phyloP scores from a whole-genome alignment of 169 alveolate genomes.

The Neospora caninum region DNA sequence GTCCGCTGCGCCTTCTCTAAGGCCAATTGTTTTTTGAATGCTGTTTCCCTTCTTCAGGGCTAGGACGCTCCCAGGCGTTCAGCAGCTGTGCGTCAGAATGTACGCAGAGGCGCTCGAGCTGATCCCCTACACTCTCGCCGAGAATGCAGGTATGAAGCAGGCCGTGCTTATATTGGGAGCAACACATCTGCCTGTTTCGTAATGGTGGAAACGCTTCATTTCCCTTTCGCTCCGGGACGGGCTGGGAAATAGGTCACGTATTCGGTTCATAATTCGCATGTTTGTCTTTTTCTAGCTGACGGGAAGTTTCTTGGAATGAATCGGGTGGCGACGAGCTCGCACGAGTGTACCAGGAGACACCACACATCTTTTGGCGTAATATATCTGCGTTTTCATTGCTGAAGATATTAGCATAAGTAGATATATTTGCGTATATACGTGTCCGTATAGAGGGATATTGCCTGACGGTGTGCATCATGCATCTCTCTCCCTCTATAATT shows the following conservation, averaged over 20 bases:
- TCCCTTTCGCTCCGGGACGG: not conserved
- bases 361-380: no score
- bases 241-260: not conserved
- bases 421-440: no score
- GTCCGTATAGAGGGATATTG: no score
- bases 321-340: no score
- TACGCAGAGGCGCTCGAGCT: conserved; percentile 98
- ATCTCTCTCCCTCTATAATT: not conserved
- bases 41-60: conserved; percentile 46
- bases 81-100: conserved; percentile 94
- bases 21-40: no score
- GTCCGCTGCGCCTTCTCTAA: not conserved
- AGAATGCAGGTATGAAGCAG: conserved; percentile 91
- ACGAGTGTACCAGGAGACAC: no score
- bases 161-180: not conserved
- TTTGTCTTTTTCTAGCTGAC: no score
- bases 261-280: not conserved
- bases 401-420: no score
- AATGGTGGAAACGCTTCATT: not conserved
- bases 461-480: not conserved
- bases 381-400: no score
- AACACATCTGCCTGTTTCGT: not conserved
- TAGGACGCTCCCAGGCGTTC: conserved; percentile 91
- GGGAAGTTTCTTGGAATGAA: no score
- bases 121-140: conserved; percentile 99